Conservation (phyloP, 2,329 filamentous ascomycete genomes). For the Trichophyton equinum region DNA sequence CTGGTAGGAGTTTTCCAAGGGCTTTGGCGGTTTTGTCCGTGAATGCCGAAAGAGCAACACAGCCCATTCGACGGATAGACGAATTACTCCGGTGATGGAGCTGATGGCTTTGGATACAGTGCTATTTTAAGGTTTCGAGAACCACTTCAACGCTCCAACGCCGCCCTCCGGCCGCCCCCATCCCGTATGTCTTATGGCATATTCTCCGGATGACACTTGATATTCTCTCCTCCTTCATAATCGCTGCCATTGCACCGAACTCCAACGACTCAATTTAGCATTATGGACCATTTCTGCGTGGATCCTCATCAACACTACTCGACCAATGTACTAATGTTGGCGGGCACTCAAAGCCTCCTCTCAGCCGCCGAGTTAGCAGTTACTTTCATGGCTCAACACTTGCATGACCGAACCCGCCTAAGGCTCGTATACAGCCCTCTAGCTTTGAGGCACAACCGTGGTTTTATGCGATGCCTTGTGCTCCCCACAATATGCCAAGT, state of each 20-base stretch:
- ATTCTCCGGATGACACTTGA: not conserved
- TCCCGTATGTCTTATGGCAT: not conserved
- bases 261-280: too few relatives aligned
- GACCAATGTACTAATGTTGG: not conserved
- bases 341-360: not conserved
- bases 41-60: not conserved
- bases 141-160: not conserved
- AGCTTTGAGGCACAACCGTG: not conserved
- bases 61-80: not conserved
- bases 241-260: not conserved
- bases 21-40: too few relatives aligned
- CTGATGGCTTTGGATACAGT: not conserved
- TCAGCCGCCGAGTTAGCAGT: too few relatives aligned
- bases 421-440: not conserved
- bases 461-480: not conserved
- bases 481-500: not conserved
- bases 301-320: not conserved
- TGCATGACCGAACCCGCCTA: too few relatives aligned
- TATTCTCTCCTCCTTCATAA: not conserved
- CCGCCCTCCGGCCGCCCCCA: not conserved
- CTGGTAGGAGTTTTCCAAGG: not conserved
- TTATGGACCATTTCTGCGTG: not conserved
- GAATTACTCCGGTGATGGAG: not conserved
- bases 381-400: not conserved
- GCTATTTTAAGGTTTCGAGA: not conserved